Evolutionary conservation across 805 yeast genomes (phyloP), one percentile per base, ranked within the genome.

Genomic region (Pichia eremophila): DNA sequence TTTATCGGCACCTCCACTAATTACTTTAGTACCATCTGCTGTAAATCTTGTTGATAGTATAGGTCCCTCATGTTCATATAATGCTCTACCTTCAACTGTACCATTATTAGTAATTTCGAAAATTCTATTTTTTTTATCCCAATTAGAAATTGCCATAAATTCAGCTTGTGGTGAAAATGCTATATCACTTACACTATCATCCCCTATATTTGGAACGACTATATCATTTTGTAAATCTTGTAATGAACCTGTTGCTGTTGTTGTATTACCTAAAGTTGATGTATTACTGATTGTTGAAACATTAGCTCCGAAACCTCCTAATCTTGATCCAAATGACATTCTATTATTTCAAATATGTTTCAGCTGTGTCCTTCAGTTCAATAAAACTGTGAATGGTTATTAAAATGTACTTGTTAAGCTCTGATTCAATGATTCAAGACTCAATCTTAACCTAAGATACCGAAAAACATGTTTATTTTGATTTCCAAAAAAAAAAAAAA

Each of bases 41-140:
- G 89, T 77, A 91, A 96, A 91, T 57, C 88, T 75, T 2, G 90
- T 79, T 12, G 84, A 68, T 45, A 93, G 68, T 4, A 86, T 95
- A 0, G 98, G 96, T 0, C 78, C 96, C 36, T 83, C 86, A 62
- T 91, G 97, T 60, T 86, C 95, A 64, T 75, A 90, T 59, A 90
- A 63, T 0, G 97, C 96, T 44, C 95, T 70, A 9, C 96, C 96
- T 58, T 85, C 93, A 29, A 87, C 80, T 47, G 78, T 77, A 5
- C 96, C 96, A 38, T 77, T 74, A 46, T 74, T 71, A 40, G 81
- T 74, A 17, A 90, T 79, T 64, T 93, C 98, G 72, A 93, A 93
- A 47, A 93, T 82, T 51, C 98, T 76, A 39, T 88, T 96, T 62
- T 88, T 89, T 57, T 84, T 85, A 67, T 93, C 99, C 99, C 99